Percentiles rank a stretch among this genome's conserved stretches.
Evolutionary conservation across 345 rosid species (phyloP).

Genomic region (Populus simonii): DNA sequence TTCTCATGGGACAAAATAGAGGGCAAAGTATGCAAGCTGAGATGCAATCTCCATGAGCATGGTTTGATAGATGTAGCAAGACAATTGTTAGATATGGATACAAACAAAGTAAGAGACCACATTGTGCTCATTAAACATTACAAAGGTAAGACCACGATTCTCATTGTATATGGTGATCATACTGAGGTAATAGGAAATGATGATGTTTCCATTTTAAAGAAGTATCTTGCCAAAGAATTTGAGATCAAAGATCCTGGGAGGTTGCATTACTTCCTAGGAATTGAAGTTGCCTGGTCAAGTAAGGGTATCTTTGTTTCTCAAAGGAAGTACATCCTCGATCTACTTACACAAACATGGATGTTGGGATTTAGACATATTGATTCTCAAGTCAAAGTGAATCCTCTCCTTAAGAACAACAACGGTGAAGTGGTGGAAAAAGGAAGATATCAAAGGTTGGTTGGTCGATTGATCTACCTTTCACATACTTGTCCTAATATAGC

Average conservation of each 20-base stretch:
- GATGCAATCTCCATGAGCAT: not conserved
- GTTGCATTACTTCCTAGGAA: not conserved
- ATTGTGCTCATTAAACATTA: not conserved
- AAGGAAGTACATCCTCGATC: not conserved
- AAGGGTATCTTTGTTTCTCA: not conserved
- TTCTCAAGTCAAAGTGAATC: not conserved
- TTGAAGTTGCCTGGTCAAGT: not conserved
- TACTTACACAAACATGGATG: not conserved
- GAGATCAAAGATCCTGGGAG: not conserved
- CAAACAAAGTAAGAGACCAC: not conserved
- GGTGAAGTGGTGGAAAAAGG: not conserved
- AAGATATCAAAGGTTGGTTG: not conserved
- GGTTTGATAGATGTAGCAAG: not conserved
- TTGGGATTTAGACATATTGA: not conserved
- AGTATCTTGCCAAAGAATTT: not conserved
- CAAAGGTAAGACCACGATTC: not conserved
- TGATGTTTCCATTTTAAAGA: not conserved
- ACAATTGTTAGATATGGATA: not conserved
- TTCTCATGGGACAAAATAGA: too few species aligned
- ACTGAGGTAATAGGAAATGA: not conserved
- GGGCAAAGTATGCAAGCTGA: too few species aligned
- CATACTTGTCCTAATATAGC: not conserved
- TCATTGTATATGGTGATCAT: not conserved
- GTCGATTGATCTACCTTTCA: not conserved
- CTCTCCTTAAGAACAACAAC: not conserved